Base-by-base conservation (phyloP, 148 eudicot species). In the Persicaria maculosa region DNA sequence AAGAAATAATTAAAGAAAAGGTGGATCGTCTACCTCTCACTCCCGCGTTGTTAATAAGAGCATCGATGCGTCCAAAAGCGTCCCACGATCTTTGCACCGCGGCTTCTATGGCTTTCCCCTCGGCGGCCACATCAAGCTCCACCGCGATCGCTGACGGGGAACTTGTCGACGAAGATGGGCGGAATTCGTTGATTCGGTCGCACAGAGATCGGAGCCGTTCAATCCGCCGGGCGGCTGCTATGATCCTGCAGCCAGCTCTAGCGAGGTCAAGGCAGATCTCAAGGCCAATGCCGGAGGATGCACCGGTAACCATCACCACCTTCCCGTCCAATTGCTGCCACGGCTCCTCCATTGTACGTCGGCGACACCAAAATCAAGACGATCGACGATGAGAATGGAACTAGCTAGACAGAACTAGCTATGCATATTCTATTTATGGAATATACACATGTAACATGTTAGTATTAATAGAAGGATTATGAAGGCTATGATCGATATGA, bases 261-360 rank as follows among this genome's bases (percentile, higher is more conserved):
- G 90, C 90, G 2, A 91, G 77, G 74, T 89, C 86, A 4, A 88
- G 75, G 57, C 97, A 89, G 79, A 89, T 83, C 20, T 88, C 89
- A 7, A 80, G 77, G 58, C 97, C 94, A 7, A 91, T 74, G 1
- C 97, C 97, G 1, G 97, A 77, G 0, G 97, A 91, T 0, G 94
- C 94, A 0, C 97, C 94, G 17, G 97, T 91, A 0, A 89, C 86
- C 80, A 89, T 72, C 19, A 91, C 90, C 43, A 92, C 88, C 40
- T 88, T 92, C 67, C 75, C 77, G 0, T 71, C 76, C 19, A 83
- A 70, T 15, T 79, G 47, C 3, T 31, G 9, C 77, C 91, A 80
- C 25, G 89, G 86, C 65, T 59, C 65, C 65, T 4, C 40, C 40
- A 48, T 48, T 48, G 11, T 31, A 31, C 40, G 40, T 31, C 40